phyloP scores from a whole-genome alignment of 192 early-diverging fungal genomes.

The Backusella tuberculispora region DNA sequence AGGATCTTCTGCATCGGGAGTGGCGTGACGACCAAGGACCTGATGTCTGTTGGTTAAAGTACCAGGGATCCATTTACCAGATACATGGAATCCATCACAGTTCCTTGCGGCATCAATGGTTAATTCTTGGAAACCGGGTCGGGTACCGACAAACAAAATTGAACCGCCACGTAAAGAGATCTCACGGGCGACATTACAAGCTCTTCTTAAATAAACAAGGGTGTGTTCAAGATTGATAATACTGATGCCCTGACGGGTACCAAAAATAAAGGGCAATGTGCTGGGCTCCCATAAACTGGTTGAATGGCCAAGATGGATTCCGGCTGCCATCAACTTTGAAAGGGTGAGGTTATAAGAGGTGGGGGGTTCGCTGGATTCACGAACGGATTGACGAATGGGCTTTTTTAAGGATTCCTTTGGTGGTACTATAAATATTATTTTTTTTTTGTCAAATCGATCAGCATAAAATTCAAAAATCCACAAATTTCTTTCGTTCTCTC shows the following conservation, averaged over 20 bases:
- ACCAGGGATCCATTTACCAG: slow-evolving; percentile 83
- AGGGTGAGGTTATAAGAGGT: slow-evolving; percentile 60
- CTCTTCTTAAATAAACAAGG: slow-evolving; percentile 78
- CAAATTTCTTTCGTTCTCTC: no score
- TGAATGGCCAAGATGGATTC: slow-evolving; percentile 89
- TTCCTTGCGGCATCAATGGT: slow-evolving; percentile 81
- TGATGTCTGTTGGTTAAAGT: slow-evolving; percentile 84
- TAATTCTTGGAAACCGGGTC: slow-evolving; percentile 65
- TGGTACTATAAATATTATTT: not conserved
- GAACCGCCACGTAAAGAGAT: slow-evolving; percentile 79
- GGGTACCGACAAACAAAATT: slow-evolving; percentile 86
- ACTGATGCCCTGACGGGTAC: slow-evolving; percentile 84
- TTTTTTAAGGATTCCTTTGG: slow-evolving; percentile 19
- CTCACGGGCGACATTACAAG: slow-evolving; percentile 70
- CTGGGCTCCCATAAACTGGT: slow-evolving; percentile 75
- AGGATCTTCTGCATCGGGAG: slow-evolving; percentile 47
- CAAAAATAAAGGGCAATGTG: slow-evolving; percentile 88
- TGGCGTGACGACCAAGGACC: slow-evolving; percentile 64
- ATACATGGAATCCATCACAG: slow-evolving; percentile 79
- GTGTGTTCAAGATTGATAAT: slow-evolving; percentile 96
- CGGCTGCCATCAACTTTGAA: slow-evolving; percentile 74
- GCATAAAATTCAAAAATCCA: not conserved
- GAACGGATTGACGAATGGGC: slow-evolving; percentile 20
- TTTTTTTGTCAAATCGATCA: not conserved
- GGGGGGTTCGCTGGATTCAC: slow-evolving; percentile 26